Conservation (phyloP, 192 early-diverging fungal species). For the Backusella luteola region DNA sequence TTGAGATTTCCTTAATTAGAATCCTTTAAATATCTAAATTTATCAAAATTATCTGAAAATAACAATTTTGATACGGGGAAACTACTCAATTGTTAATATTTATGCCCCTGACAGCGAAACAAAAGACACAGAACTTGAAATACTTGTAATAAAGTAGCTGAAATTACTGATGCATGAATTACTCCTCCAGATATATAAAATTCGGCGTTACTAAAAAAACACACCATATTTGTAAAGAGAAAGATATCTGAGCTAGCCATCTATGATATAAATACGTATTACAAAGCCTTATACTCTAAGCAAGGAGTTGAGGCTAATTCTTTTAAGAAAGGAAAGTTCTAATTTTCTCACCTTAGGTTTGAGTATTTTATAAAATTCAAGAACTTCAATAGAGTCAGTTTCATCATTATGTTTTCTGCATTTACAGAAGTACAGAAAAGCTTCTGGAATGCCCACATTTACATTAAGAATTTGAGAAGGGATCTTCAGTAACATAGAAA, state of each 20-base stretch:
- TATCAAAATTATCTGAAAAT: too few species aligned
- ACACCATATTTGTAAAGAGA: not conserved
- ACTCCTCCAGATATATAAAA: not conserved
- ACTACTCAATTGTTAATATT: too few species aligned
- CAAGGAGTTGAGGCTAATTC: not conserved
- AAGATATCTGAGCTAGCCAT: not conserved
- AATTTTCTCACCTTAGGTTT: not conserved
- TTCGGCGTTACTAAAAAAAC: not conserved
- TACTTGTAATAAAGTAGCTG: not conserved
- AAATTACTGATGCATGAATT: not conserved
- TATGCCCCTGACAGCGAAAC: not conserved
- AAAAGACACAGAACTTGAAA: not conserved
- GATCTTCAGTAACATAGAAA: not conserved
- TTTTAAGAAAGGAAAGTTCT: not conserved
- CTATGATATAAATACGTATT: not conserved
- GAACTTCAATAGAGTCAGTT: not conserved
- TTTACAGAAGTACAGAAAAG: not conserved
- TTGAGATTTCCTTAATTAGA: not conserved
- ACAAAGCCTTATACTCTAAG: not conserved
- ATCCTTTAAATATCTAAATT: too few species aligned
- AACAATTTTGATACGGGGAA: too few species aligned
- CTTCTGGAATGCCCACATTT: not conserved
- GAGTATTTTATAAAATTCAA: not conserved
- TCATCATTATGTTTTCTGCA: not conserved
- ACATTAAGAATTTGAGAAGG: not conserved